phyloP scores from a whole-genome alignment of 2,329 filamentous ascomycete species.

The Lachnellula arida region DNA sequence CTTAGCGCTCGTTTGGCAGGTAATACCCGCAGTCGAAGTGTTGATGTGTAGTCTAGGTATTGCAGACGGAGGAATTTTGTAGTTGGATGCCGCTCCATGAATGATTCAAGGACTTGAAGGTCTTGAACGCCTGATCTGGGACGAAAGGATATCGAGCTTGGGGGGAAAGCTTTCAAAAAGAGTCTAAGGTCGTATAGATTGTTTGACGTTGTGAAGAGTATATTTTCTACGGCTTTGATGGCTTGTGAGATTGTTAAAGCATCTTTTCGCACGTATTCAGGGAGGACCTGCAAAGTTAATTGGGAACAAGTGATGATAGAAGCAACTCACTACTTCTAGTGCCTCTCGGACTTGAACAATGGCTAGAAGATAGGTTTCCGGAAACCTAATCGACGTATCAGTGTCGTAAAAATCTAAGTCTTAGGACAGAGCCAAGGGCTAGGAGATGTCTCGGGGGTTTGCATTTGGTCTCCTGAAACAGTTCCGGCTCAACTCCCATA shows the following conservation, averaged over 20 bases:
- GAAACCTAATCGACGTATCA: conserved; percentile 40
- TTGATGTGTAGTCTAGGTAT: conserved; percentile 76
- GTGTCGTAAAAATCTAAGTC: too few relatives aligned
- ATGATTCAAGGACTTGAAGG: conserved; percentile 31
- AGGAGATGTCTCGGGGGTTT: too few relatives aligned
- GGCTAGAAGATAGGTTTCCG: conserved; percentile 72
- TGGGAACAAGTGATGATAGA: neutral
- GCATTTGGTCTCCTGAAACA: too few relatives aligned
- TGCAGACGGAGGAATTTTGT: conserved; percentile 68
- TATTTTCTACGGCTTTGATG: conserved; percentile 56
- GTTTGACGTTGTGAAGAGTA: conserved; percentile 76
- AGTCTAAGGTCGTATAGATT: conserved; percentile 62
- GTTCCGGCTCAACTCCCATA: too few relatives aligned
- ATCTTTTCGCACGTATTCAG: conserved; percentile 60
- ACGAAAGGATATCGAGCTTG: conserved; percentile 23
- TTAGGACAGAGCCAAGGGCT: too few relatives aligned
- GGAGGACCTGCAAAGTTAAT: conserved; percentile 49
- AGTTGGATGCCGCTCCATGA: conserved; percentile 45
- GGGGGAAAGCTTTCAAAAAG: conserved; percentile 27
- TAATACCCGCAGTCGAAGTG: conserved; percentile 60
- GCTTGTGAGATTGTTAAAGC: conserved; percentile 60
- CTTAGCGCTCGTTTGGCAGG: conserved; percentile 54
- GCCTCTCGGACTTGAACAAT: conserved; percentile 68
- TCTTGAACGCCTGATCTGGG: conserved; percentile 18
- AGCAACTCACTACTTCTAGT: conserved; percentile 54